A percentile compares a stretch with the other conserved stretches of the same genome.
Evolutionary conservation across 2,329 filamentous ascomycete species (phyloP).

Genomic region (Pseudocercospora musae): DNA sequence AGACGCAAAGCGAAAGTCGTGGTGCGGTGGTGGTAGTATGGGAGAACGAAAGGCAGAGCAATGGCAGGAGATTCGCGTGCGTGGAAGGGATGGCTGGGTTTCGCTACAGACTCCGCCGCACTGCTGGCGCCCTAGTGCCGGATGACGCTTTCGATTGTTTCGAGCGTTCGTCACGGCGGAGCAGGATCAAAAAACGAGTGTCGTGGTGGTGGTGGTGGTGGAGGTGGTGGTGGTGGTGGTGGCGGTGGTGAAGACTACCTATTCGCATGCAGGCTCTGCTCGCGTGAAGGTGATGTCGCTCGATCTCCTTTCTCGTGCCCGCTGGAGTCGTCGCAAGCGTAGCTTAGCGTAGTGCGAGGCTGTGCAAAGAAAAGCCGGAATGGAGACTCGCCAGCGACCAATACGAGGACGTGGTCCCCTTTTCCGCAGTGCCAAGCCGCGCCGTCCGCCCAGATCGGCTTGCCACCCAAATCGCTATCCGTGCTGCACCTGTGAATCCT

Average conservation of each 20-base stretch:
- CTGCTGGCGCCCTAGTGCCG: conserved; percentile 1
- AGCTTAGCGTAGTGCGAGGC: background rate
- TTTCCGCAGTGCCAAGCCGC: background rate
- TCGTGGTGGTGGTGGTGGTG: background rate
- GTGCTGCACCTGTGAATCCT: background rate
- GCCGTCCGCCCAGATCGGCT: background rate
- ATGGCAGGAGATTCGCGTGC: background rate
- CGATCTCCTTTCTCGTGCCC: background rate
- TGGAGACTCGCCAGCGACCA: background rate
- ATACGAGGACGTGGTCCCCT: background rate
- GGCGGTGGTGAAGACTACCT: too few species aligned
- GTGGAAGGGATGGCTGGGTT: conserved; percentile 1
- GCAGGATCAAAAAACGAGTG: background rate
- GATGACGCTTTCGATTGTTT: conserved; percentile 4
- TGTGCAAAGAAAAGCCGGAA: background rate
- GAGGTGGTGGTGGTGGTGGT: too few species aligned
- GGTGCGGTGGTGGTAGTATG: background rate
- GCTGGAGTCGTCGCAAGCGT: background rate
- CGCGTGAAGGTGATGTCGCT: background rate
- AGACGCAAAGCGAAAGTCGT: conserved; percentile 5
- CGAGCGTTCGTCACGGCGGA: background rate
- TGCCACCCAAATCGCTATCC: background rate
- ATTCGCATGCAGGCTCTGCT: background rate
- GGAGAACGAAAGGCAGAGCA: conserved; percentile 1
- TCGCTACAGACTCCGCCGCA: too few species aligned